phyloP scores from a whole-genome alignment of 75 land plant species.

The Sequoia sempervirens region DNA sequence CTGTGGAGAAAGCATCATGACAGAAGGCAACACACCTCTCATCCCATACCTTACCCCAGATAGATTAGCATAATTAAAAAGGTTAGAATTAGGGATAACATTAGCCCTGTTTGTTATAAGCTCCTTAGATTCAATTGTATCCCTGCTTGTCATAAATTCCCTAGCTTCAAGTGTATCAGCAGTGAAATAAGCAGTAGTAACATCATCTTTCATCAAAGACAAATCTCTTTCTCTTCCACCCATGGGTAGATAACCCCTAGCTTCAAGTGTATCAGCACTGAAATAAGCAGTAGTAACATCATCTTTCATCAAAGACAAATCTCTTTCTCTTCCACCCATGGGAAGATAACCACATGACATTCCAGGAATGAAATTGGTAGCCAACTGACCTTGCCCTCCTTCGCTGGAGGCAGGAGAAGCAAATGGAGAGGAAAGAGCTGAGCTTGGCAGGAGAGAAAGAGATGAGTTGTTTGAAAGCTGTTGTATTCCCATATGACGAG shows the following conservation, averaged over 20 bases:
- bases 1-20: slow-evolving; percentile 34
- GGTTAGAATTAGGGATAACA: slow-evolving; percentile 8
- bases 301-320: slow-evolving; percentile 23
- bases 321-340: slow-evolving; percentile 19
- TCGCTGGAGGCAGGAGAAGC: slow-evolving; percentile 32
- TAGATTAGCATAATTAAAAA: slow-evolving; percentile 9
- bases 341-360: slow-evolving; percentile 24
- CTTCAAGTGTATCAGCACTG: slow-evolving; percentile 33
- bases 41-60: slow-evolving; percentile 11
- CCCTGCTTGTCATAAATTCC: slow-evolving; percentile 9
- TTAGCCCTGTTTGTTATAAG: slow-evolving; percentile 6
- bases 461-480: slow-evolving; percentile 27
- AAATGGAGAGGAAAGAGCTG: slow-evolving; percentile 19
- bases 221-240: slow-evolving; percentile 22
- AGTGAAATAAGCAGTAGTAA: slow-evolving; percentile 28
- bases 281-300: slow-evolving; percentile 24
- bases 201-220: slow-evolving; percentile 23
- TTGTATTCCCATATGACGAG: slow-evolving; percentile 20
- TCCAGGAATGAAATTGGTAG: slow-evolving; percentile 14
- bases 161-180: slow-evolving; percentile 29
- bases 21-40: slow-evolving; percentile 26
- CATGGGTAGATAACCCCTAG: slow-evolving; percentile 20
- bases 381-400: slow-evolving; percentile 22
- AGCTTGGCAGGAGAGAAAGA: slow-evolving; percentile 27
- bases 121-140: slow-evolving; percentile 14